Evolutionary conservation across 495 filamentous ascomycete genomes (phyloP).

Genomic region (Hyphodiscus hymeniophilus): DNA sequence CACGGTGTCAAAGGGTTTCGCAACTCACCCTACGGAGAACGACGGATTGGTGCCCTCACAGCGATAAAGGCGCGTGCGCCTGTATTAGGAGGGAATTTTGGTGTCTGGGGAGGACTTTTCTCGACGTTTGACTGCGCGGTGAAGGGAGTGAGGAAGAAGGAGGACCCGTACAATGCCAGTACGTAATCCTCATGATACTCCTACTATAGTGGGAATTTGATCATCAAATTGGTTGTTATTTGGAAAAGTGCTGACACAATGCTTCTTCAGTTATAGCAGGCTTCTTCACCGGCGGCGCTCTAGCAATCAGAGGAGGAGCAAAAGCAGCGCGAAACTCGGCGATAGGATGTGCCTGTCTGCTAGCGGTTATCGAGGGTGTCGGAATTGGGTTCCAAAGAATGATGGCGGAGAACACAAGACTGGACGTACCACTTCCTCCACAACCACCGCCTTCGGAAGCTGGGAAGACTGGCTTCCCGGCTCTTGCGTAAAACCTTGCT

Average conservation of each 20-base stretch:
- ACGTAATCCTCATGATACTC: neutral
- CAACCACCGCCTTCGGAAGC: slow-evolving; percentile 20
- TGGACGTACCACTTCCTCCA: slow-evolving; percentile 43
- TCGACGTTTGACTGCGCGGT: slow-evolving; percentile 95
- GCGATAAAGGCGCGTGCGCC: slow-evolving; percentile 96
- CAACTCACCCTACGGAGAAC: slow-evolving; percentile 83
- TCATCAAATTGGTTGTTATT: too few species aligned
- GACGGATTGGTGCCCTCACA: slow-evolving; percentile 90
- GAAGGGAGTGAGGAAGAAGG: slow-evolving; percentile 91
- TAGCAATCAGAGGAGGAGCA: slow-evolving; percentile 83
- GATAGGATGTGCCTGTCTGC: slow-evolving; percentile 87
- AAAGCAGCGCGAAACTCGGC: slow-evolving; percentile 88
- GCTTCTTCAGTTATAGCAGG: slow-evolving; percentile 69
- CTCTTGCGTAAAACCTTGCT: slow-evolving; percentile 11
- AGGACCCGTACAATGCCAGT: slow-evolving; percentile 93
- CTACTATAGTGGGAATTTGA: too few species aligned
- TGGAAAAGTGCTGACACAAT: slow-evolving; percentile 1
- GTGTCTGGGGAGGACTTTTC: slow-evolving; percentile 94
- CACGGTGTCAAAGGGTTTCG: slow-evolving; percentile 96
- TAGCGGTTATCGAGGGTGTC: slow-evolving; percentile 95
- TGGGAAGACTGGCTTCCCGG: slow-evolving; percentile 21
- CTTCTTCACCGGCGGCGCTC: slow-evolving; percentile 90
- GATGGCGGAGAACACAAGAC: slow-evolving; percentile 83
- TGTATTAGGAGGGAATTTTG: slow-evolving; percentile 95
- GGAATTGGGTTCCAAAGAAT: slow-evolving; percentile 95